phyloP scores from a whole-genome alignment of 2,329 filamentous ascomycete genomes.

The Ceratocystis albifundus region DNA sequence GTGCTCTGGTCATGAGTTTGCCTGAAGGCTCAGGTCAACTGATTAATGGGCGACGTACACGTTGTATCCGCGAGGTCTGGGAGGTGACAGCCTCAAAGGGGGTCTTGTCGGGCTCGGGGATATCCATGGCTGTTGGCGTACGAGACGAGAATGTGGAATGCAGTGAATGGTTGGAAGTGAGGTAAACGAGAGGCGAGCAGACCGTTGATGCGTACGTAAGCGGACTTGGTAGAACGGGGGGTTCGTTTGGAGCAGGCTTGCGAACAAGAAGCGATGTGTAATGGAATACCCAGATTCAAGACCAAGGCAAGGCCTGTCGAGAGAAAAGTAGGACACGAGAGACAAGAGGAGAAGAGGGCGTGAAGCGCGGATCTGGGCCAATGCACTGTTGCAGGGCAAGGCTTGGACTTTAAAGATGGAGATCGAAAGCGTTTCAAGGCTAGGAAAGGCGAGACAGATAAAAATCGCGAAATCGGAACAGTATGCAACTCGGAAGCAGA shows the following conservation, averaged over 20 bases:
- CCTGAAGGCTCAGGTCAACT: background rate
- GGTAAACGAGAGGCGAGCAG: too few relatives aligned
- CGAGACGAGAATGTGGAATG: background rate
- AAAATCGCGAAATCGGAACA: too few relatives aligned
- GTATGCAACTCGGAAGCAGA: too few relatives aligned
- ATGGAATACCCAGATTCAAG: background rate
- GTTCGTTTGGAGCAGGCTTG: background rate
- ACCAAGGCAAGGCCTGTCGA: background rate
- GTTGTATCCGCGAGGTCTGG: conserved; percentile 65
- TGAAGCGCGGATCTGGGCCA: background rate
- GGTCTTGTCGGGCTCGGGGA: conserved; percentile 74
- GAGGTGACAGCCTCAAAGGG: conserved; percentile 82
- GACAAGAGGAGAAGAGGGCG: background rate
- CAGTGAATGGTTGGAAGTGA: background rate
- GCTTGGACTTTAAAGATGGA: too few relatives aligned
- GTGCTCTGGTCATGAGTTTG: background rate
- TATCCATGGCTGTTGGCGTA: conserved; percentile 55
- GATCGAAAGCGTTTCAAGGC: too few relatives aligned
- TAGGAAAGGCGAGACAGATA: too few relatives aligned
- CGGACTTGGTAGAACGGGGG: background rate
- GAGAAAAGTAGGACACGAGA: conserved; percentile 1
- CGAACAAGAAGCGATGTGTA: background rate
- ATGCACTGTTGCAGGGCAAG: too few relatives aligned
- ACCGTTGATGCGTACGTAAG: background rate
- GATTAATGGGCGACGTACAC: conserved; percentile 42